These are phyloP conservation scores for Oxytropis ochrocephala DNA, from an alignment of 306 rosid genomes.

Conservation along the genomic window DNA sequence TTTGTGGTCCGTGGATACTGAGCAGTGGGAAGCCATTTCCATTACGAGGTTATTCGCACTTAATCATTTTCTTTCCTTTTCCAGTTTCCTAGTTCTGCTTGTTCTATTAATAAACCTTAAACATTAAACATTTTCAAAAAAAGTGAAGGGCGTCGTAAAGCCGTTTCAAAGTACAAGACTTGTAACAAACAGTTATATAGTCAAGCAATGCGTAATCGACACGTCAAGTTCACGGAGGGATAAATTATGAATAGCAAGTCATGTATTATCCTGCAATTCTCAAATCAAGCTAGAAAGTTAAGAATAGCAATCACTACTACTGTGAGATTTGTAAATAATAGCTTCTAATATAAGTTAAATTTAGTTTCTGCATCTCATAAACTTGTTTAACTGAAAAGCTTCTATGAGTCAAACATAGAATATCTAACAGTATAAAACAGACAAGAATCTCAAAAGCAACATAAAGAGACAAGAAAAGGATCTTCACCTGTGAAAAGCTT, in stretches of 20 bases:
- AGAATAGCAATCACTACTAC: neutral
- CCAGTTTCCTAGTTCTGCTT: too few relatives aligned
- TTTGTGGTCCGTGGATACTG: too few relatives aligned
- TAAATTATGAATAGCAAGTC: neutral
- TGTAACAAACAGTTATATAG: neutral
- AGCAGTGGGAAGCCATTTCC: too few relatives aligned
- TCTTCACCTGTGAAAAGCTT: conserved; percentile 85
- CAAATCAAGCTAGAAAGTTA: too few relatives aligned
- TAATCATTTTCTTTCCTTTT: too few relatives aligned
- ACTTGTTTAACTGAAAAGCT: neutral
- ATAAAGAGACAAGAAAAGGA: conserved; percentile 11
- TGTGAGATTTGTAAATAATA: too few relatives aligned
- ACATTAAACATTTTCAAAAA: neutral
- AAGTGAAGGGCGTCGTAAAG: neutral
- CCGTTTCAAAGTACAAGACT: neutral
- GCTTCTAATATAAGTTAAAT: neutral
- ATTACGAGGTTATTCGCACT: too few relatives aligned
- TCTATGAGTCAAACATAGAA: neutral
- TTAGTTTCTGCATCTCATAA: neutral
- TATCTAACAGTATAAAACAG: neutral
- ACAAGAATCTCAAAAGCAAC: neutral
- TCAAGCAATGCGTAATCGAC: neutral
- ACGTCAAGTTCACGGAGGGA: neutral
- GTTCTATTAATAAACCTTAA: neutral
- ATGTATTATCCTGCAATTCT: neutral